These are phyloP conservation scores for Dactylonectria estremocensis DNA, from an alignment of 2,329 filamentous ascomycete species.

Conservation along the genomic window DNA sequence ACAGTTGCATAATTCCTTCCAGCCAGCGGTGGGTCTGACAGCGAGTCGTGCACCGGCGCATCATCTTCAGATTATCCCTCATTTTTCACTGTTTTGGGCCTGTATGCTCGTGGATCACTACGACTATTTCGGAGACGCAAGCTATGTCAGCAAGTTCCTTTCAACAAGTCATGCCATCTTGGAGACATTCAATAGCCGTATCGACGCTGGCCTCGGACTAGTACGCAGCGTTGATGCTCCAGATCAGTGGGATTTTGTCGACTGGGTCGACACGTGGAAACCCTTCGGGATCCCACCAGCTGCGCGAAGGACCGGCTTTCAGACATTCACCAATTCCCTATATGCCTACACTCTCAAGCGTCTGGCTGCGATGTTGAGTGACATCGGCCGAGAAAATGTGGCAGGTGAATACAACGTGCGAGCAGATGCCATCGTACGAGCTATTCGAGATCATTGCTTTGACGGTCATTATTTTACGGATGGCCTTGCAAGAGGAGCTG, in stretches of 20 bases:
- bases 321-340: conserved; percentile 43
- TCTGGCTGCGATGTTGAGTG: conserved; percentile 49
- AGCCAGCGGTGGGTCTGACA: conserved; percentile 47
- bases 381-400: conserved; percentile 50
- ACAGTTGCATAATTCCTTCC: conserved; percentile 42
- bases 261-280: conserved; percentile 49
- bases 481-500: conserved; percentile 50
- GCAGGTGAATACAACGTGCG: conserved; percentile 41
- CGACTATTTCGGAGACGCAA: conserved; percentile 51
- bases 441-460: conserved; percentile 50
- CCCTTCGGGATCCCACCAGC: conserved; percentile 55
- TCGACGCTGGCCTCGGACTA: conserved; percentile 11
- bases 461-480: conserved; percentile 53
- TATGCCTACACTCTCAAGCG: conserved; percentile 55
- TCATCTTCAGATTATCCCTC: conserved; percentile 51
- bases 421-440: conserved; percentile 29
- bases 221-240: conserved; percentile 30
- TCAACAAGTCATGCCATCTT: conserved; percentile 51
- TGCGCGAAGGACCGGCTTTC: conserved; percentile 51
- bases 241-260: conserved; percentile 53
- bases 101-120: conserved; percentile 53
- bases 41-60: conserved; percentile 54
- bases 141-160: conserved; percentile 48
- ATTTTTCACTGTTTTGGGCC: conserved; percentile 56
- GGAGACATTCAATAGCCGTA: conserved; percentile 42